Evolutionary conservation across 1,284 basidiomycete genomes (phyloP).

Genomic region (Tylopilus sp.): DNA sequence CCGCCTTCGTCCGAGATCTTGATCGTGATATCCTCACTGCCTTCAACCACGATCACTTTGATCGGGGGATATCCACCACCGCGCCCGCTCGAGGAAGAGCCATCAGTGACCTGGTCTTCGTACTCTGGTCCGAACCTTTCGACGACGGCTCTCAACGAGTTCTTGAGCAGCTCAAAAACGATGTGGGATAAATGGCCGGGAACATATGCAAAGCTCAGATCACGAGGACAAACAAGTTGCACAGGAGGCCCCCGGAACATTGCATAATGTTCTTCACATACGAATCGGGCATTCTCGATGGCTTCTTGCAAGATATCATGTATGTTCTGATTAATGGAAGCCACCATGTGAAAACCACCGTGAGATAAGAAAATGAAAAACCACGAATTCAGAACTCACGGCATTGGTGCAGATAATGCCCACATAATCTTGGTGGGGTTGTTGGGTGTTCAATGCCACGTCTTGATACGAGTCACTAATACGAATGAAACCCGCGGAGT

Average conservation of each 20-base stretch:
- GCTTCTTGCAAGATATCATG: constrained; percentile 95
- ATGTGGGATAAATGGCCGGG: constrained; percentile 96
- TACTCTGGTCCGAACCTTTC: constrained; percentile 85
- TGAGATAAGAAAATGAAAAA: constrained; percentile 6
- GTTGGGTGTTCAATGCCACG: constrained; percentile 86
- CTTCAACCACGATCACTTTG: constrained; percentile 95
- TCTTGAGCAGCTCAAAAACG: constrained; percentile 95
- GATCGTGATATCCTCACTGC: constrained; percentile 96
- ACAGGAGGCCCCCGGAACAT: constrained; percentile 96
- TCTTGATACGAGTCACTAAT: constrained; percentile 47
- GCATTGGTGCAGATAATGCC: constrained; percentile 97
- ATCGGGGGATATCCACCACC: constrained; percentile 76
- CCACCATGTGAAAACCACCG: background rate
- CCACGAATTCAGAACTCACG: constrained; percentile 41
- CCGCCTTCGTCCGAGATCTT: constrained; percentile 97
- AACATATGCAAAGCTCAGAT: constrained; percentile 91
- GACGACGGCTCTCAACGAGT: constrained; percentile 94
- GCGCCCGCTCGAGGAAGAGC: background rate
- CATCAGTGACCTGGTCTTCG: constrained; percentile 48
- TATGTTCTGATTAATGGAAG: constrained; percentile 60
- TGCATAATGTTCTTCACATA: constrained; percentile 95
- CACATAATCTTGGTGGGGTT: constrained; percentile 88
- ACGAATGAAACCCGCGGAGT: background rate
- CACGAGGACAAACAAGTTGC: constrained; percentile 89
- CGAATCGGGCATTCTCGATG: constrained; percentile 96